Percentiles rank a stretch among this genome's conserved stretches.
These are phyloP conservation scores for Penicillium simplicissimum DNA, from an alignment of 495 filamentous ascomycete species.

Conservation along the genomic window DNA sequence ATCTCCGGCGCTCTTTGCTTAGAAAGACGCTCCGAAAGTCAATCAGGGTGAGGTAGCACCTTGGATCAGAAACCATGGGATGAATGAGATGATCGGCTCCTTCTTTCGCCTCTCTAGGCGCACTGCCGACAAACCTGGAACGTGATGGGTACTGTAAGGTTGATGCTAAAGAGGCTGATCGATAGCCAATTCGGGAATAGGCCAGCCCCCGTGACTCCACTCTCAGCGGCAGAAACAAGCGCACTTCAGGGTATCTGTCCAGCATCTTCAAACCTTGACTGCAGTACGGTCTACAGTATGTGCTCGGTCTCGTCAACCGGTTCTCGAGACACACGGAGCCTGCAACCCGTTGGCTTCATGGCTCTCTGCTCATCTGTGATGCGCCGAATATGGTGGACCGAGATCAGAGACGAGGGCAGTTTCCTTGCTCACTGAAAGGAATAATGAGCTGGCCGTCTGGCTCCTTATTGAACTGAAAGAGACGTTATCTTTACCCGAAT, in stretches of 20 bases:
- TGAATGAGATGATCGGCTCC: not conserved
- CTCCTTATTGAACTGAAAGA: not conserved
- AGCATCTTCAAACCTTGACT: too few relatives aligned
- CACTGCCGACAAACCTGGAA: not conserved
- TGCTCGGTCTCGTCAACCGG: too few relatives aligned
- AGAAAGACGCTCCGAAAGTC: not conserved
- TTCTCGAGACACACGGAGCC: not conserved
- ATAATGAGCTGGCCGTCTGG: not conserved
- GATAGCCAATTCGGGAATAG: not conserved
- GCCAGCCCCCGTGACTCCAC: not conserved
- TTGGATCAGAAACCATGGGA: not conserved
- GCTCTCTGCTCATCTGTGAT: not conserved
- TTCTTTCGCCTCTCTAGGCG: not conserved
- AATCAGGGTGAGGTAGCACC: not conserved
- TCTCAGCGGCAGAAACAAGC: not conserved
- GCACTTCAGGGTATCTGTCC: too few relatives aligned
- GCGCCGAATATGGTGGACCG: not conserved
- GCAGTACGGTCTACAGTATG: too few relatives aligned
- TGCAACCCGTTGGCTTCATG: not conserved
- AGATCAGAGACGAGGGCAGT: not conserved
- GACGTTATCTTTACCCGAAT: not conserved
- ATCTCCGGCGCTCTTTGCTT: not conserved
- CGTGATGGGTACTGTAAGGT: conserved; percentile 1
- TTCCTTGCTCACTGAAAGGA: not conserved
- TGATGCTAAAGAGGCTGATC: not conserved